Conservation (phyloP, 177 flowering plant species). For the Vitis hybrid region DNA sequence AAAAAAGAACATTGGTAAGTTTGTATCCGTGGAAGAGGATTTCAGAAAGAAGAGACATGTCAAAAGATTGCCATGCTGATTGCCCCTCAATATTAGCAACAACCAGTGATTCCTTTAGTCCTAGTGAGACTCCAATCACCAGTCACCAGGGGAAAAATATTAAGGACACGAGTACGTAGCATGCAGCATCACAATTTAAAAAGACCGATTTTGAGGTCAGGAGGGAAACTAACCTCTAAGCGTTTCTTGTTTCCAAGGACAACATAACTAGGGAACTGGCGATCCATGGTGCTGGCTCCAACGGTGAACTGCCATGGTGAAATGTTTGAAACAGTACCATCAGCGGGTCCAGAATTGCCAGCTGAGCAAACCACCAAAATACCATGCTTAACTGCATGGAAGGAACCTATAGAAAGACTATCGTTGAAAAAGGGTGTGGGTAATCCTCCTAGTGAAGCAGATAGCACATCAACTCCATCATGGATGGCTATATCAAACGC, state of each 20-base stretch:
- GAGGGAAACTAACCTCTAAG: slow-evolving; percentile 23
- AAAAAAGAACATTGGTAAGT: not conserved
- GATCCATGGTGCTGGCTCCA: slow-evolving; percentile 58
- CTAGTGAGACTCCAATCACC: no score
- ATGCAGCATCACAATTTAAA: not conserved
- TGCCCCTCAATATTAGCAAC: no score
- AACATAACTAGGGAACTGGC: slow-evolving; percentile 39
- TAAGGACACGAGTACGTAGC: no score
- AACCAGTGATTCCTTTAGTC: no score
- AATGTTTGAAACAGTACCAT: slow-evolving; percentile 25
- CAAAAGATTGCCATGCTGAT: not conserved
- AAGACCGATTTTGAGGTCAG: not conserved
- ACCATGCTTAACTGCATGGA: slow-evolving; percentile 35
- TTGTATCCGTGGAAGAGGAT: no score
- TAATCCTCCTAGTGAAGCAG: slow-evolving; percentile 29
- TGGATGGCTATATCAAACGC: slow-evolving; percentile 37
- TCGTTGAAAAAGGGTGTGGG: slow-evolving; percentile 28
- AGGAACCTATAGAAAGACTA: slow-evolving; percentile 34
- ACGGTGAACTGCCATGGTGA: slow-evolving; percentile 45
- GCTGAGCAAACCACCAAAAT: slow-evolving; percentile 45
- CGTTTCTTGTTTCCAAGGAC: slow-evolving; percentile 23
- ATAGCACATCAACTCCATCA: slow-evolving; percentile 41
- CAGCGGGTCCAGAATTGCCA: slow-evolving; percentile 39
- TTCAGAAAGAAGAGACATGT: not conserved
- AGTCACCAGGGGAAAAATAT: no score